Conservation (phyloP, 192 early-diverging fungal genomes). For the Coemansia sp. region DNA sequence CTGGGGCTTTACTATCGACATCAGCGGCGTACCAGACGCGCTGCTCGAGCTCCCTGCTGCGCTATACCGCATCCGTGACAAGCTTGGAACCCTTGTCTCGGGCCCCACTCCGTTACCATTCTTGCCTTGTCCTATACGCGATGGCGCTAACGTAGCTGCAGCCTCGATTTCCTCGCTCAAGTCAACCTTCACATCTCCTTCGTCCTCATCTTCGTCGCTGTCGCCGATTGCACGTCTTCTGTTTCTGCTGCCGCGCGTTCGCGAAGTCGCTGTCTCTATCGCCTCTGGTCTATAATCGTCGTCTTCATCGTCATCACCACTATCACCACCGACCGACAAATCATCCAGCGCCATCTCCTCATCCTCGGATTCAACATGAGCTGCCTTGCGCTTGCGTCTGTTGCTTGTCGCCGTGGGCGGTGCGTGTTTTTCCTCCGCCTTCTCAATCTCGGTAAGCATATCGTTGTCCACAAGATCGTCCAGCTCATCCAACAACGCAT, state of each 20-base stretch:
- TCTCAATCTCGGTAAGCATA: constrained; percentile 33
- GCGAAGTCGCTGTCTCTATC: background rate
- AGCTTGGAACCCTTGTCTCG: constrained; percentile 4
- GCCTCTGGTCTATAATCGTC: constrained; percentile 17
- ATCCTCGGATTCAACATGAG: background rate
- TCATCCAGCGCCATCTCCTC: constrained; percentile 14
- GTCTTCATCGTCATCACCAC: constrained; percentile 17
- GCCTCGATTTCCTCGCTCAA: constrained; percentile 8
- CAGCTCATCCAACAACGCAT: constrained; percentile 28
- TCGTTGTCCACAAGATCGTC: constrained; percentile 28
- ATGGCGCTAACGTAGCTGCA: background rate
- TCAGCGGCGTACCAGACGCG: constrained; percentile 24
- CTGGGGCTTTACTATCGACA: constrained; percentile 5
- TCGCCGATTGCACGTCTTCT: constrained; percentile 28
- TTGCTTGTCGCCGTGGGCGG: background rate
- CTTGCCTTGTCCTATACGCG: background rate
- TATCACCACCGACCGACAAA: constrained; percentile 1
- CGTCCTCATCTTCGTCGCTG: constrained; percentile 34
- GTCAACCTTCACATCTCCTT: background rate
- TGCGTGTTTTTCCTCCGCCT: constrained; percentile 10
- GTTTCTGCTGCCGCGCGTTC: constrained; percentile 2
- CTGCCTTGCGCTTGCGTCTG: constrained; percentile 32
- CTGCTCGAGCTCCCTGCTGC: constrained; percentile 11
- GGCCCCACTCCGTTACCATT: background rate
- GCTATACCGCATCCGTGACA: constrained; percentile 18